Conservation (phyloP, 2,329 filamentous ascomycete species). For the Calycina marina region DNA sequence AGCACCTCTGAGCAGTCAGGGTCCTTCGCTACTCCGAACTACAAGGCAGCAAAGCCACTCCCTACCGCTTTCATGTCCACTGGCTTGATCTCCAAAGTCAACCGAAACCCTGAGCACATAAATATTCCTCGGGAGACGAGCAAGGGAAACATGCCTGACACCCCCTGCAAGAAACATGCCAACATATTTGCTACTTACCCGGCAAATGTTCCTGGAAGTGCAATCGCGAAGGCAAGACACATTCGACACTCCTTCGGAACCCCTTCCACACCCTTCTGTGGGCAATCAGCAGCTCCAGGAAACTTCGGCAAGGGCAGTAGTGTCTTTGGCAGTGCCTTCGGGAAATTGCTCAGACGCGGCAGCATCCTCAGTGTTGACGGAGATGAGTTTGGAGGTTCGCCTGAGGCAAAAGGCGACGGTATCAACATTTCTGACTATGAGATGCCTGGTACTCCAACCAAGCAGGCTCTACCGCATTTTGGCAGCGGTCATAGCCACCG, state of each 20-base stretch:
- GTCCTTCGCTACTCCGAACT: constrained; percentile 58
- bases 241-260: constrained; percentile 61
- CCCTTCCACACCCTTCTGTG: constrained; percentile 70
- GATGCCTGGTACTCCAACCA: constrained; percentile 88
- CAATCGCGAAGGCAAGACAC: constrained; percentile 44
- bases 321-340: constrained; percentile 44
- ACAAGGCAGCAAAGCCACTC: constrained; percentile 62
- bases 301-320: constrained; percentile 40
- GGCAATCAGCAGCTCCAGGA: constrained; percentile 30
- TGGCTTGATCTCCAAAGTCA: constrained; percentile 87
- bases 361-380: constrained; percentile 74
- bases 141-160: constrained; percentile 72
- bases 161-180: constrained; percentile 79
- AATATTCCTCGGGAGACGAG: constrained; percentile 33
- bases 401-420: constrained; percentile 45
- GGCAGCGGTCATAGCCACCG: constrained; percentile 20
- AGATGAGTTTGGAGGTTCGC: constrained; percentile 30
- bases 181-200: constrained; percentile 55
- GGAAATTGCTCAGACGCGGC: constrained; percentile 31
- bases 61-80: constrained; percentile 87
- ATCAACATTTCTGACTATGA: constrained; percentile 51
- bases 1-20: constrained; percentile 32
- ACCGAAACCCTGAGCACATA: constrained; percentile 61
- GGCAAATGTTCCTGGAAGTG: constrained; percentile 38
- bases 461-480: constrained; percentile 35